Percentiles rank a stretch among this genome's conserved stretches.
Evolutionary conservation across 768 basidiomycete species (phyloP).

Genomic region (Phaeolepiota aurea): DNA sequence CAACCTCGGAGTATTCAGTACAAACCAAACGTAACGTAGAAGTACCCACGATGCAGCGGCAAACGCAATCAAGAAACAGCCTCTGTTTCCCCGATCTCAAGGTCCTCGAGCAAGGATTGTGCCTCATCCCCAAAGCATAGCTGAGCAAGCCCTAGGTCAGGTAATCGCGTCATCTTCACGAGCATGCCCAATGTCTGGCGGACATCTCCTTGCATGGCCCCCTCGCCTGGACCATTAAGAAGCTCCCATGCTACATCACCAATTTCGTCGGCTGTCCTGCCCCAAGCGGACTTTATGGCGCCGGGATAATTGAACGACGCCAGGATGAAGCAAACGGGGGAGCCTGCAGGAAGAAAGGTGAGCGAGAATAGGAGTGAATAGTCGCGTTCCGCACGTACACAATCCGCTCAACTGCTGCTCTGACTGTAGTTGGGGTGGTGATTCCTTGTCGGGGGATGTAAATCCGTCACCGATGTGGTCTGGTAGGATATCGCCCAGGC

Average conservation of each 20-base stretch:
- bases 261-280: constrained; percentile 58
- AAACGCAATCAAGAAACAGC: not conserved
- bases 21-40: too few relatives aligned
- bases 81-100: not conserved
- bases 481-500: constrained; percentile 55
- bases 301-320: constrained; percentile 58
- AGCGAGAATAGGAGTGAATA: constrained; percentile 1
- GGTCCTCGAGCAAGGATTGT: not conserved
- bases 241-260: constrained; percentile 57
- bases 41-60: too few relatives aligned
- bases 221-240: constrained; percentile 37
- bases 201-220: constrained; percentile 24
- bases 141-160: constrained; percentile 68
- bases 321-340: constrained; percentile 67
- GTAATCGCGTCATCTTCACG: constrained; percentile 67
- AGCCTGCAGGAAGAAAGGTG: constrained; percentile 39
- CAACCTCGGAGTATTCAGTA: too few relatives aligned
- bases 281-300: constrained; percentile 63
- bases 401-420: constrained; percentile 74
- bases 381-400: constrained; percentile 38
- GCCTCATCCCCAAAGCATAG: constrained; percentile 36
- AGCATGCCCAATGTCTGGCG: constrained; percentile 47
- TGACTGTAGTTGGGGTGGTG: constrained; percentile 31
- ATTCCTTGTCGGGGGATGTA: constrained; percentile 9
- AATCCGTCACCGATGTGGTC: constrained; percentile 25